These are phyloP conservation scores for Cymodocea nodosa DNA, from an alignment of 116 monocot genomes.

Conservation along the genomic window DNA sequence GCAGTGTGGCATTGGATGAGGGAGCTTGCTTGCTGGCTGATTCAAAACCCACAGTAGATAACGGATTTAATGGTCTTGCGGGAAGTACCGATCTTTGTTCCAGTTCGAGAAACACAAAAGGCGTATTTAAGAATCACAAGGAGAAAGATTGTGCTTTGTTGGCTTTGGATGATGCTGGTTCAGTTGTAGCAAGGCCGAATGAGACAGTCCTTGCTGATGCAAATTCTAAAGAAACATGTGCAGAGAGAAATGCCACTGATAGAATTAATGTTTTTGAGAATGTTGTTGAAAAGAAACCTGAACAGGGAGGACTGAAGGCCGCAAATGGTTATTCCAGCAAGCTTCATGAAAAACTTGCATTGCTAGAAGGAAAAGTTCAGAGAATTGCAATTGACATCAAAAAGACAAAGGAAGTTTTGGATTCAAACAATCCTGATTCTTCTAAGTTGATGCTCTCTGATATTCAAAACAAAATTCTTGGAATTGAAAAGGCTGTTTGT, in stretches of 20 bases:
- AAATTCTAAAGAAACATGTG: too few species aligned
- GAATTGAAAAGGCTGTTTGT: too few species aligned
- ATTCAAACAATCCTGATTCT: slow-evolving; percentile 42
- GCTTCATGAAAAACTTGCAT: slow-evolving; percentile 79
- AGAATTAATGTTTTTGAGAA: slow-evolving; percentile 13
- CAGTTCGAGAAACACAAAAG: background rate
- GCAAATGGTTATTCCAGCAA: slow-evolving; percentile 31
- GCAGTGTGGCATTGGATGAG: background rate
- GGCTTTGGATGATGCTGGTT: too few species aligned
- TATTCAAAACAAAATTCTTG: too few species aligned
- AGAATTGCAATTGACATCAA: slow-evolving; percentile 90
- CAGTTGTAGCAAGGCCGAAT: too few species aligned
- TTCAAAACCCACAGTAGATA: background rate
- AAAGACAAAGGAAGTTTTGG: slow-evolving; percentile 83
- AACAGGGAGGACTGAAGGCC: background rate
- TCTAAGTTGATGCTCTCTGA: background rate
- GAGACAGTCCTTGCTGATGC: too few species aligned
- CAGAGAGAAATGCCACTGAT: too few species aligned
- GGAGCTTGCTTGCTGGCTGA: background rate
- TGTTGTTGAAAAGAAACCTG: background rate
- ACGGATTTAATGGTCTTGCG: background rate
- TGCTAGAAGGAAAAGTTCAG: slow-evolving; percentile 76
- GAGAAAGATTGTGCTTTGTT: background rate
- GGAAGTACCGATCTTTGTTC: background rate
- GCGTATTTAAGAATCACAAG: slow-evolving; percentile 1